These are phyloP conservation scores for Sporisorium scitamineum DNA, from an alignment of 1,284 basidiomycete genomes.

Conservation along the genomic window DNA sequence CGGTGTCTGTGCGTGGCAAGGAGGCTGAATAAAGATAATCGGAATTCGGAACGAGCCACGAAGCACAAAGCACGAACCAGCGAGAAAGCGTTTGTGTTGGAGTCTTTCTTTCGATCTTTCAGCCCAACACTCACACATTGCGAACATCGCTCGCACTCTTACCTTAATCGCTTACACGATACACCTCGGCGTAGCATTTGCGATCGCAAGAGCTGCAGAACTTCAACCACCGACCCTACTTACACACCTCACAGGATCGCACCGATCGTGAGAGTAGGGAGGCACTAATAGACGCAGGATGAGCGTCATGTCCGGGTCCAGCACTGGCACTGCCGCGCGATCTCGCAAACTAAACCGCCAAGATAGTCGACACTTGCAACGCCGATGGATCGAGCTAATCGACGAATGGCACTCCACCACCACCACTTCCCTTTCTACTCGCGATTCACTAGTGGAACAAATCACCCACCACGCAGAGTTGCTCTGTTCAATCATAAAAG, in stretches of 20 bases:
- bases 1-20: constrained; percentile 9
- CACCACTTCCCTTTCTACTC: neutral
- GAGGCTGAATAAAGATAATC: neutral
- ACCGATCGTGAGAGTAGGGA: no score
- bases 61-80: neutral
- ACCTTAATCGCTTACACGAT: no score
- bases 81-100: neutral
- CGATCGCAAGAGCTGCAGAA: neutral
- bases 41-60: constrained; percentile 7
- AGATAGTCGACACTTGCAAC: constrained; percentile 9
- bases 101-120: neutral
- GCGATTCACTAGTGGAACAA: constrained; percentile 32
- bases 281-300: no score
- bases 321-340: neutral
- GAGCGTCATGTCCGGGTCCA: constrained; percentile 8
- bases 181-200: no score
- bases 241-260: no score
- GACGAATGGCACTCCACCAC: constrained; percentile 25
- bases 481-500: constrained; percentile 27
- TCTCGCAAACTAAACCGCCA: neutral
- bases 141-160: neutral
- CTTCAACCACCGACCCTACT: no score
- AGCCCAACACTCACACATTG: neutral
- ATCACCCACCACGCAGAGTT: constrained; percentile 35
- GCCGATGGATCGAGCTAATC: constrained; percentile 40